Percentiles rank a stretch among this genome's conserved stretches.
Evolutionary conservation across 805 yeast species (phyloP).

Genomic region (Wickerhamiella australiensis): DNA sequence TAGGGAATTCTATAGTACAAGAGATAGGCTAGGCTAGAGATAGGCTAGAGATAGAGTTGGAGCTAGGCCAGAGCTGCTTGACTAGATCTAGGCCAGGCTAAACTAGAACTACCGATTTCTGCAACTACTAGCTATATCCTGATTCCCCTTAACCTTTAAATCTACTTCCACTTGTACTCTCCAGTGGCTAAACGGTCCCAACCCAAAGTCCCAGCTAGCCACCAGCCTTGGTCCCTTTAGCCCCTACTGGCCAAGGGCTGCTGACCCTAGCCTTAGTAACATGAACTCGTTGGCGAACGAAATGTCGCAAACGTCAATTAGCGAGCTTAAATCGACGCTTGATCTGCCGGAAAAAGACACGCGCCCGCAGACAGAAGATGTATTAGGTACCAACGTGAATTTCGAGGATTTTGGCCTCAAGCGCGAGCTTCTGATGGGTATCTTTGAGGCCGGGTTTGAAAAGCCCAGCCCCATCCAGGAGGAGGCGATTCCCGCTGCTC

Average conservation of each 20-base stretch:
- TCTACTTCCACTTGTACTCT: too few species aligned
- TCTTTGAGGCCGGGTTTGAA: slow-evolving; percentile 97
- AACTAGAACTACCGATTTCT: too few species aligned
- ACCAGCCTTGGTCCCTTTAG: too few species aligned
- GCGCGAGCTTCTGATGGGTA: slow-evolving; percentile 93
- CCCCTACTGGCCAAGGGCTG: too few species aligned
- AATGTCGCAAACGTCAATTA: slow-evolving; percentile 11
- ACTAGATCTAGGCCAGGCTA: too few species aligned
- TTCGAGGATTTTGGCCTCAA: slow-evolving; percentile 88
- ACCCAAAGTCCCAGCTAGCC: too few species aligned
- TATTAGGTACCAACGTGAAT: slow-evolving; percentile 77
- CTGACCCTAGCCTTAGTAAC: slow-evolving; percentile 1
- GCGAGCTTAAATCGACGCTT: slow-evolving; percentile 59
- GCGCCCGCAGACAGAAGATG: slow-evolving; percentile 97
- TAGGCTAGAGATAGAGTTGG: background rate
- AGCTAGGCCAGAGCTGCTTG: background rate
- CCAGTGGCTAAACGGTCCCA: too few species aligned
- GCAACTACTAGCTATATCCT: too few species aligned
- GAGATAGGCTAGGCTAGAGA: background rate
- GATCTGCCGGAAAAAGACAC: slow-evolving; percentile 73
- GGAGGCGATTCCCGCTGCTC: slow-evolving; percentile 89
- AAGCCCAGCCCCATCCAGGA: slow-evolving; percentile 97
- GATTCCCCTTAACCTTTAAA: too few species aligned
- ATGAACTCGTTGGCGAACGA: slow-evolving; percentile 12
- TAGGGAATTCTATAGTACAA: too few species aligned